Evolutionary conservation across 2,329 filamentous ascomycete species (phyloP).

Genomic region (Fusarium brevicatenulatum): DNA sequence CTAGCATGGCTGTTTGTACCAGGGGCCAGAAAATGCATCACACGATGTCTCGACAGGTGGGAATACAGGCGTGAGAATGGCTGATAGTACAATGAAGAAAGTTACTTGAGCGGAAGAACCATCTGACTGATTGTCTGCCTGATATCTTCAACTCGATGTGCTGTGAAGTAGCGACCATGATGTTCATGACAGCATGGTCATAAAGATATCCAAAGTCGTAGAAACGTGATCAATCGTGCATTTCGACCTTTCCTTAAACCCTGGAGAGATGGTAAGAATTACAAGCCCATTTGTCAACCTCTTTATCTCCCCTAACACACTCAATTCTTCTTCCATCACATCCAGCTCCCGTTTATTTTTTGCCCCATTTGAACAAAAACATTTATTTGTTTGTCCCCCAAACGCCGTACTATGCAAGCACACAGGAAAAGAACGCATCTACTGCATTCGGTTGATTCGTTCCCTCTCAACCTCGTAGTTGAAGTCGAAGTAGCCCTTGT

Average conservation of each 20-base stretch:
- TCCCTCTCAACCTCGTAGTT: constrained; percentile 98
- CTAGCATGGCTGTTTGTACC: constrained; percentile 23
- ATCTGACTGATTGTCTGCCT: constrained; percentile 31
- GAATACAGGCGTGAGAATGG: constrained; percentile 19
- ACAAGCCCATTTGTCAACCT: constrained; percentile 42
- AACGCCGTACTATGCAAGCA: constrained; percentile 58
- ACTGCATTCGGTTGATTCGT: constrained; percentile 60
- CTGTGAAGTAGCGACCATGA: constrained; percentile 20
- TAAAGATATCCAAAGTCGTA: constrained; percentile 34
- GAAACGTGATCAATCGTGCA: constrained; percentile 42
- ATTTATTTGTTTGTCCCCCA: constrained; percentile 46
- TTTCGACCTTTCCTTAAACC: constrained; percentile 43
- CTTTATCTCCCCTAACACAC: constrained; percentile 34
- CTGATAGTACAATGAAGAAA: constrained; percentile 21
- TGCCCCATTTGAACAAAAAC: constrained; percentile 46
- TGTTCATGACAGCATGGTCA: constrained; percentile 36
- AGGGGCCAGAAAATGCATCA: constrained; percentile 27
- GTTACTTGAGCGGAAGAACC: constrained; percentile 39
- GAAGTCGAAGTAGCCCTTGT: constrained; percentile 99
- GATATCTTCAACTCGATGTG: constrained; percentile 22
- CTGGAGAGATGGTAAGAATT: constrained; percentile 48
- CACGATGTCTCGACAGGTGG: constrained; percentile 21
- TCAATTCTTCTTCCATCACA: constrained; percentile 16
- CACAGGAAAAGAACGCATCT: constrained; percentile 50
- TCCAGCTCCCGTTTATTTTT: constrained; percentile 41